Conservation (phyloP, 495 filamentous ascomycete genomes). For the Darksidea phi region DNA sequence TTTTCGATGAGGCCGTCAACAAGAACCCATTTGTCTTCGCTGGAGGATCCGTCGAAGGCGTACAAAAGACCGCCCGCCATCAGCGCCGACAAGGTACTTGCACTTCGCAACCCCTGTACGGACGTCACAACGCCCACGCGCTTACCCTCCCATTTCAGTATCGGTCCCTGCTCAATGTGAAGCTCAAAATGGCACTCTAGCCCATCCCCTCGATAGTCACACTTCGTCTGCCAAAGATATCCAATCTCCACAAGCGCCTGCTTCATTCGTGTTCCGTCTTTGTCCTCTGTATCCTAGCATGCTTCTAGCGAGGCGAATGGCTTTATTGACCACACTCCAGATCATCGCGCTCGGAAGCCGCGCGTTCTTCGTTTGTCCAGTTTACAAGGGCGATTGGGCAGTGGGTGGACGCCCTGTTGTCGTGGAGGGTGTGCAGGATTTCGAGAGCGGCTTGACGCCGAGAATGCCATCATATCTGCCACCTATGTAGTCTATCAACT, state of each 20-base stretch:
- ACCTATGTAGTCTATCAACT: constrained; percentile 15
- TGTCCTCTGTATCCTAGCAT: constrained; percentile 22
- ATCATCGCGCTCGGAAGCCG: constrained; percentile 36
- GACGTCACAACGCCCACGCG: constrained; percentile 30
- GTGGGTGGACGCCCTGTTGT: constrained; percentile 26
- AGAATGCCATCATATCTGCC: constrained; percentile 39
- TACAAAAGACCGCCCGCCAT: constrained; percentile 51
- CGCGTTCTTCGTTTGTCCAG: constrained; percentile 39
- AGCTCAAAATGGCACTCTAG: constrained; percentile 36
- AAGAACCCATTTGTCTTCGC: constrained; percentile 50
- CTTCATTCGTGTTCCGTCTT: constrained; percentile 27
- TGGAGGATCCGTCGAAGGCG: constrained; percentile 50
- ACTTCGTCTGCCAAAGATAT: constrained; percentile 27
- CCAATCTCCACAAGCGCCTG: constrained; percentile 26
- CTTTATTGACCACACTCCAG: constrained; percentile 35
- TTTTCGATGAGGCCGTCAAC: constrained; percentile 54
- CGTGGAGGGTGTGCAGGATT: constrained; percentile 33
- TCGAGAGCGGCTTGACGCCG: constrained; percentile 36
- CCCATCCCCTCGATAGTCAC: constrained; percentile 30
- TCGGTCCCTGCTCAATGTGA: constrained; percentile 36
- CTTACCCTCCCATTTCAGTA: constrained; percentile 30
- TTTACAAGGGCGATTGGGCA: constrained; percentile 33
- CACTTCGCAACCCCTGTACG: constrained; percentile 36
- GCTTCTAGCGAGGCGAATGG: constrained; percentile 17
- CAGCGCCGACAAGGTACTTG: constrained; percentile 52